phyloP scores from a whole-genome alignment of 768 basidiomycete species.

The Lepiota venenata region DNA sequence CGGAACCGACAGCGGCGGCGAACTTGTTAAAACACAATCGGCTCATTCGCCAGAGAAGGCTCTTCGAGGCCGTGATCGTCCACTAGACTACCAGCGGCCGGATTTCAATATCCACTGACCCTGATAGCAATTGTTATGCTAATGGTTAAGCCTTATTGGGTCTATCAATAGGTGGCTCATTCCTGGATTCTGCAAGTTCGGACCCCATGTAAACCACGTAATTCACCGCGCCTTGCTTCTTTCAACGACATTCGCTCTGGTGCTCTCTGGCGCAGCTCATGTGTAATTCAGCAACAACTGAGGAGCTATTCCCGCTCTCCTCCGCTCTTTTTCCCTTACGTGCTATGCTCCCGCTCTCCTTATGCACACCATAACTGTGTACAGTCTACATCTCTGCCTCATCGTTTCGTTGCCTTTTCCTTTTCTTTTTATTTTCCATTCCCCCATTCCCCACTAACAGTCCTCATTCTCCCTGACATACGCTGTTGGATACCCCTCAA shows the following conservation, averaged over 20 bases:
- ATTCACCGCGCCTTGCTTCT: not conserved
- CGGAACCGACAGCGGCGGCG: not conserved
- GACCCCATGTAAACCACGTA: not conserved
- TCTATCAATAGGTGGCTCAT: not conserved
- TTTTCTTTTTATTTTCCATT: not conserved
- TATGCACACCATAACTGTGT: not conserved
- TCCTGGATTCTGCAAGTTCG: not conserved
- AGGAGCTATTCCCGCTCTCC: not conserved
- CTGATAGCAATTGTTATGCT: not conserved
- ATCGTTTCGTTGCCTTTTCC: not conserved
- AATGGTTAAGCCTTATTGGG: constrained; percentile 10
- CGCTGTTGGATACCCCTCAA: constrained; percentile 7
- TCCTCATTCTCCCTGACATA: not conserved
- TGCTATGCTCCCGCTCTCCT: not conserved
- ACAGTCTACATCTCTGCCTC: not conserved
- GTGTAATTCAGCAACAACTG: not conserved
- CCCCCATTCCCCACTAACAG: not conserved
- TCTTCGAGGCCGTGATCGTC: constrained; percentile 9
- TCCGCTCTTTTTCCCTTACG: not conserved
- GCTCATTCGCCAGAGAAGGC: constrained; percentile 1
- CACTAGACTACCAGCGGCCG: not conserved
- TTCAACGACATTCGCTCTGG: too few relatives aligned
- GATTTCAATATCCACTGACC: too few relatives aligned
- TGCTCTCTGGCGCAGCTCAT: too few relatives aligned
- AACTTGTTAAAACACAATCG: not conserved